Base-by-base conservation (phyloP, 495 filamentous ascomycete species). In the Trichocladium uniseriatum region DNA sequence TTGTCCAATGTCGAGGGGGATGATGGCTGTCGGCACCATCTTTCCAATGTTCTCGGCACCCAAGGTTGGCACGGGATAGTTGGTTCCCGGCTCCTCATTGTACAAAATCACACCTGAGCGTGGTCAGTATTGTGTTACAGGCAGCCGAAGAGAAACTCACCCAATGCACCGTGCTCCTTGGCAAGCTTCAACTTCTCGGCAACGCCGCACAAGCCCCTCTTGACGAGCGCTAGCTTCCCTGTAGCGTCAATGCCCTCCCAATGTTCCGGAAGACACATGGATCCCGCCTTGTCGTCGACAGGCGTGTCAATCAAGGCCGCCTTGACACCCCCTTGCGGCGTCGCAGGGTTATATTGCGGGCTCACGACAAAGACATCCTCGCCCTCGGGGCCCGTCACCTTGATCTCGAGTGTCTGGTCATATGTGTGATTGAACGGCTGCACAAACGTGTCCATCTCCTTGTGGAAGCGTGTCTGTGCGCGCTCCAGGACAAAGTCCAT, bases 121-220 rank as follows among this genome's bases (percentile, higher is more conserved):
- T n/a, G n/a, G n/a, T n/a, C n/a, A n/a, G n/a, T n/a, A n/a, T n/a
- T n/a, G n/a, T n/a, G n/a, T n/a, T n/a, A n/a, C n/a, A n/a, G n/a
- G n/a, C n/a, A n/a, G n/a, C n/a, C n/a, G n/a, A n/a, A n/a, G n/a
- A n/a, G n/a, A n/a, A 31, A 43, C 41, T 43, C 31, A 5, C 72
- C 84, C 20, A 69, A 52, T 5, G 83, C 83, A 20, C 80, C 73
- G n/a, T 80, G 75, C 6, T 59, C 61, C 11, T 72, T 76, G 2
- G 83, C 83, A 2, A 77, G 57, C 10, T 69, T 66, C 14, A 78
- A 66, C 62, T 87, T 86, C 8, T 74, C 53, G 24, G 68, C 74
- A 32, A 86, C 84, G 5, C 69, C 63, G 44, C 83, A 87, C 11
- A 62, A 56, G 24, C 83, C 82, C 32, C 84, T 76, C 43, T 74